Evolutionary conservation across 192 early-diverging fungal genomes (phyloP).

Genomic region (Coemansia sp.): DNA sequence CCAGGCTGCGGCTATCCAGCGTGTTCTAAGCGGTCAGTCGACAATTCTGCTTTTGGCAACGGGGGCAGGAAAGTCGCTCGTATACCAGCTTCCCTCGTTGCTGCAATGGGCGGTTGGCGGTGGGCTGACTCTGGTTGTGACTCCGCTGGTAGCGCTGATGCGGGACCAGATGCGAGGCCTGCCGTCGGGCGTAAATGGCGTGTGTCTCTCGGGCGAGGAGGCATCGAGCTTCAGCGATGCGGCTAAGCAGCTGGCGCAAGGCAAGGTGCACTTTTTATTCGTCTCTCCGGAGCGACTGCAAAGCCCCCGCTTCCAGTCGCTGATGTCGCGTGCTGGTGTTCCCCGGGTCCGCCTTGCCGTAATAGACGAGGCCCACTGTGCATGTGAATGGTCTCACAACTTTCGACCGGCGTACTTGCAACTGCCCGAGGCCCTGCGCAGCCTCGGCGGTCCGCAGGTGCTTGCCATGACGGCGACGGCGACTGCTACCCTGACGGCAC

Average conservation of each 20-base stretch:
- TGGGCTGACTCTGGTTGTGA: slow-evolving; percentile 68
- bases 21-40: slow-evolving; percentile 38
- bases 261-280: slow-evolving; percentile 64
- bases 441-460: slow-evolving; percentile 53
- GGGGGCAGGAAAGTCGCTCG: slow-evolving; percentile 72
- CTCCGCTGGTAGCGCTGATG: slow-evolving; percentile 80
- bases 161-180: slow-evolving; percentile 74
- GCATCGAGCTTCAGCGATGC: slow-evolving; percentile 4
- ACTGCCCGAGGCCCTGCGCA: slow-evolving; percentile 50
- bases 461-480: slow-evolving; percentile 74
- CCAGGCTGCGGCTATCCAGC: slow-evolving; percentile 51
- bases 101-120: slow-evolving; percentile 45
- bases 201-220: slow-evolving; percentile 52
- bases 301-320: slow-evolving; percentile 56
- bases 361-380: slow-evolving; percentile 81
- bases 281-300: slow-evolving; percentile 70
- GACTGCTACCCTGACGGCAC: slow-evolving; percentile 52
- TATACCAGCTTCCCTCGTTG: slow-evolving; percentile 72
- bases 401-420: slow-evolving; percentile 71
- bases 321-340: slow-evolving; percentile 48
- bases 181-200: slow-evolving; percentile 56
- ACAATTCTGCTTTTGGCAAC: slow-evolving; percentile 58
- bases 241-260: slow-evolving; percentile 39
- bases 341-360: slow-evolving; percentile 60
- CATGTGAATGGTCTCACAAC: slow-evolving; percentile 84